phyloP scores from a whole-genome alignment of 2,329 filamentous ascomycete species.

The Claviceps paspali region DNA sequence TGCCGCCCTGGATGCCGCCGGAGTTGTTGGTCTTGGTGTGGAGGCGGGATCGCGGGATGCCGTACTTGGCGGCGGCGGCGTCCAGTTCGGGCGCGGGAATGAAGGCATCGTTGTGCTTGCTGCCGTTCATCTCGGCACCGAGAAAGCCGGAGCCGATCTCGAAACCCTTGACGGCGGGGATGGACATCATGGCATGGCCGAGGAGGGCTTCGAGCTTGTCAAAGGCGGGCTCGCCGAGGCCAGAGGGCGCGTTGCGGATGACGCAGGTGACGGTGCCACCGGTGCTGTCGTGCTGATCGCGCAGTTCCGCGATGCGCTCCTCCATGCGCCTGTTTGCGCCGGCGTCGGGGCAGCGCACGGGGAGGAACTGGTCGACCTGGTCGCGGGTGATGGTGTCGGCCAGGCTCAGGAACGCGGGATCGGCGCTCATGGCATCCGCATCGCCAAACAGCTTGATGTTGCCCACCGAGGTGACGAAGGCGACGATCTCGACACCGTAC shows the following conservation, averaged over 20 bases:
- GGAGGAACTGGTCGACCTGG: slow-evolving; percentile 69
- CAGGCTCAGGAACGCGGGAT: slow-evolving; percentile 65
- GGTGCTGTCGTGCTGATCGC: slow-evolving; percentile 72
- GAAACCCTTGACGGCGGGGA: slow-evolving; percentile 90
- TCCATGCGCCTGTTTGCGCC: slow-evolving; percentile 57
- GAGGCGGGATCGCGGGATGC: slow-evolving; percentile 43
- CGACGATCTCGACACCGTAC: slow-evolving; percentile 79
- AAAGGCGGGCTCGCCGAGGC: slow-evolving; percentile 86
- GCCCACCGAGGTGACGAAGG: slow-evolving; percentile 79
- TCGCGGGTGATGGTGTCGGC: slow-evolving; percentile 57
- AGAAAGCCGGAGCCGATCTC: slow-evolving; percentile 89
- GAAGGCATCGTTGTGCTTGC: slow-evolving; percentile 72
- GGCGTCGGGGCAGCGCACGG: slow-evolving; percentile 70
- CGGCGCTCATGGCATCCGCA: slow-evolving; percentile 41
- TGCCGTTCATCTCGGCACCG: slow-evolving; percentile 73
- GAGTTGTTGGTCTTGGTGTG: slow-evolving; percentile 90
- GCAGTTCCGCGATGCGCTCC: slow-evolving; percentile 59
- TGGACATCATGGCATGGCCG: slow-evolving; percentile 86
- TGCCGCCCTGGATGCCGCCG: slow-evolving; percentile 88
- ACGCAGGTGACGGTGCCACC: slow-evolving; percentile 92
- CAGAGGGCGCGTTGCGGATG: slow-evolving; percentile 69
- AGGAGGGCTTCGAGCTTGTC: slow-evolving; percentile 89
- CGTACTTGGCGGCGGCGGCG: slow-evolving; percentile 29
- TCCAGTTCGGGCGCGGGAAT: slow-evolving; percentile 23
- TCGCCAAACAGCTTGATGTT: slow-evolving; percentile 23